Percentiles rank a stretch among this genome's conserved stretches.
Conservation (phyloP, 768 basidiomycete genomes). For the Panellus pusillus region DNA sequence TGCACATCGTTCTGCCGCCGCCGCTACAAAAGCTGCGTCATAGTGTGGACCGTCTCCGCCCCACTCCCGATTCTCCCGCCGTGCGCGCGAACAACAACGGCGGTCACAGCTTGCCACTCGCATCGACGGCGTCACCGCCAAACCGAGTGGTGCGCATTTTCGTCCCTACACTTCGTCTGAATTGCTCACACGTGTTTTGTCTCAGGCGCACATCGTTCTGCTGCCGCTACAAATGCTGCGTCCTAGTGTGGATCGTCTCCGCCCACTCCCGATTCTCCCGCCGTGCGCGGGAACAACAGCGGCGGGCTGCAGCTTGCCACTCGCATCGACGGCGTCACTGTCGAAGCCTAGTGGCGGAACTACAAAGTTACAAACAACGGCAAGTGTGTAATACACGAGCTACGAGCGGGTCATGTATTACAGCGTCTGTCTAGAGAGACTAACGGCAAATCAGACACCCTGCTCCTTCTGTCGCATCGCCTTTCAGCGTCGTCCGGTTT, state of each 20-base stretch:
- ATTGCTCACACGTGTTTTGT: too few species aligned
- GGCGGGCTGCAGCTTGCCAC: slow-evolving; percentile 57
- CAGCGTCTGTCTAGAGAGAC: too few species aligned
- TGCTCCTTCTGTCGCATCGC: neutral
- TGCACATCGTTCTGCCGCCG: slow-evolving; percentile 79
- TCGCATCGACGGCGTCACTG: slow-evolving; percentile 69
- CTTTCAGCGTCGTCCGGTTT: slow-evolving; percentile 32
- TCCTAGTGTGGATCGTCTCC: slow-evolving; percentile 75
- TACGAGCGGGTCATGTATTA: too few species aligned
- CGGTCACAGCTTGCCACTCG: slow-evolving; percentile 51
- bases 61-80: slow-evolving; percentile 69
- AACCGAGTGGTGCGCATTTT: slow-evolving; percentile 79
- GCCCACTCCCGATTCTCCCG: slow-evolving; percentile 69
- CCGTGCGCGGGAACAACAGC: slow-evolving; percentile 64
- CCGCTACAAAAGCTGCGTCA: slow-evolving; percentile 74
- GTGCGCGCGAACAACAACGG: slow-evolving; percentile 72
- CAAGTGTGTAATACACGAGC: slow-evolving; percentile 24
- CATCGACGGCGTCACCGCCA: slow-evolving; percentile 71
- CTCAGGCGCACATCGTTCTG: slow-evolving; percentile 80
- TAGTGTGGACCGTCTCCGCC: slow-evolving; percentile 70
- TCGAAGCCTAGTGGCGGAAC: slow-evolving; percentile 80
- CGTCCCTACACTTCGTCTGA: too few species aligned
- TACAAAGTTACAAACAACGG: slow-evolving; percentile 64
- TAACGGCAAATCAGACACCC: too few species aligned
- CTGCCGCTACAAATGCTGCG: slow-evolving; percentile 75